A percentile compares a stretch with the other conserved stretches of the same genome.
These are phyloP conservation scores for Dissophora globulifera DNA, from an alignment of 192 early-diverging fungal species.

Conservation along the genomic window DNA sequence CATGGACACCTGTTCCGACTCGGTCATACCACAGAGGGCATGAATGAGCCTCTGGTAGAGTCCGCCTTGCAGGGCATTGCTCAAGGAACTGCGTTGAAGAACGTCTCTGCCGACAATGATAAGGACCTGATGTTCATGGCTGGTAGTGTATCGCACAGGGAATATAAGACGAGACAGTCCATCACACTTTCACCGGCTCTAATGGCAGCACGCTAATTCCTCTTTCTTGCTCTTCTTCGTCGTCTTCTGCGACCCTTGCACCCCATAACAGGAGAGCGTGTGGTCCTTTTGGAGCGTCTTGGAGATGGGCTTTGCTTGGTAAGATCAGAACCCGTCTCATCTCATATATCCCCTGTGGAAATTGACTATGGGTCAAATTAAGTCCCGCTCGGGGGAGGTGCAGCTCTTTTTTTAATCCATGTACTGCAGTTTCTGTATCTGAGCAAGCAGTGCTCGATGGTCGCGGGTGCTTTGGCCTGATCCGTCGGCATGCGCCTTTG, in stretches of 20 bases:
- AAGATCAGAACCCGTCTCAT: too few species aligned
- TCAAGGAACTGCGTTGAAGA: conserved; percentile 16
- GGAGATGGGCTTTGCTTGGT: conserved; percentile 45
- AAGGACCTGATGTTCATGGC: conserved; percentile 45
- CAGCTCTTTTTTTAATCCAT: too few species aligned
- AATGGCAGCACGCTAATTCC: background rate
- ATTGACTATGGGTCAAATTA: too few species aligned
- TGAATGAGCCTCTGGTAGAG: background rate
- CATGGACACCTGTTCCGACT: too few species aligned
- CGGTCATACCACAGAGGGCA: too few species aligned
- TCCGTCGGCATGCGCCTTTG: too few species aligned
- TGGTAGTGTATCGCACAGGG: conserved; percentile 3
- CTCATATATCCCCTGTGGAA: too few species aligned
- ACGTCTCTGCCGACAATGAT: conserved; percentile 27
- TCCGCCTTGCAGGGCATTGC: conserved; percentile 8
- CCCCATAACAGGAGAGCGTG: conserved; percentile 28
- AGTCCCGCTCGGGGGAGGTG: too few species aligned
- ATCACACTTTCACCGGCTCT: background rate
- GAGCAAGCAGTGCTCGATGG: too few species aligned
- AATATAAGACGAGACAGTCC: background rate
- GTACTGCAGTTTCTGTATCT: too few species aligned
- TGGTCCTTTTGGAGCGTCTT: conserved; percentile 32
- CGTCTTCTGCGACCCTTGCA: too few species aligned
- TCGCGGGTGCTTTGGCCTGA: too few species aligned
- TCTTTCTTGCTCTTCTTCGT: background rate